Percentiles rank a stretch among this genome's conserved stretches.
These are phyloP conservation scores for Boletus rex-veris DNA, from an alignment of 768 basidiomycete genomes.

Conservation along the genomic window DNA sequence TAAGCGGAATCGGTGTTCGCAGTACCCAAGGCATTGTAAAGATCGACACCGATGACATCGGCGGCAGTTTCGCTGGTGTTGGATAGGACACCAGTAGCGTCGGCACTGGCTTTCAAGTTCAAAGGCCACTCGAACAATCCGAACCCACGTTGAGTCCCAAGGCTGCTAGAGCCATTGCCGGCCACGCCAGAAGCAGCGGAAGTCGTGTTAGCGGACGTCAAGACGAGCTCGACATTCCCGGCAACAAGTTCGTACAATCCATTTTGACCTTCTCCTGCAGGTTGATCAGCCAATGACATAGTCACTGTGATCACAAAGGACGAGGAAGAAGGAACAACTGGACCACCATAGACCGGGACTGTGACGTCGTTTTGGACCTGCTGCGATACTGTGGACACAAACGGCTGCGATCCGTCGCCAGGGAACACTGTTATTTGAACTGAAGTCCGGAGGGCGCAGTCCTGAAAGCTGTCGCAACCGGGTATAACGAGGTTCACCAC, in stretches of 20 bases:
- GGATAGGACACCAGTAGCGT: conserved; percentile 59
- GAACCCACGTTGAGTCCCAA: conserved; percentile 50
- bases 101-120: conserved; percentile 38
- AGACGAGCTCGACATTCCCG: conserved; percentile 74
- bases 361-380: conserved; percentile 60
- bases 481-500: conserved; percentile 82
- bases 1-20: conserved; percentile 32
- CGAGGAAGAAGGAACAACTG: conserved; percentile 70
- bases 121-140: conserved; percentile 91
- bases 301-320: conserved; percentile 71
- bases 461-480: conserved; percentile 76
- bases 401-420: conserved; percentile 60
- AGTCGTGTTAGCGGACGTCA: conserved; percentile 58
- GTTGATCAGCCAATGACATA: conserved; percentile 66
- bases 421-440: conserved; percentile 84
- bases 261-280: conserved; percentile 57
- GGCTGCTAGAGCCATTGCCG: conserved; percentile 31
- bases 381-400: conserved; percentile 71
- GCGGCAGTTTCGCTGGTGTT: conserved; percentile 69
- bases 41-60: conserved; percentile 57
- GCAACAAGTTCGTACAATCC: conserved; percentile 83
- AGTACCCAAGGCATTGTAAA: conserved; percentile 62
- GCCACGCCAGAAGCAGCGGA: conserved; percentile 25
- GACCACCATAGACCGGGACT: conserved; percentile 73
- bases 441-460: conserved; percentile 76